Base-by-base conservation (phyloP, 2,329 filamentous ascomycete species). In the Beauveria rudraprayagi region DNA sequence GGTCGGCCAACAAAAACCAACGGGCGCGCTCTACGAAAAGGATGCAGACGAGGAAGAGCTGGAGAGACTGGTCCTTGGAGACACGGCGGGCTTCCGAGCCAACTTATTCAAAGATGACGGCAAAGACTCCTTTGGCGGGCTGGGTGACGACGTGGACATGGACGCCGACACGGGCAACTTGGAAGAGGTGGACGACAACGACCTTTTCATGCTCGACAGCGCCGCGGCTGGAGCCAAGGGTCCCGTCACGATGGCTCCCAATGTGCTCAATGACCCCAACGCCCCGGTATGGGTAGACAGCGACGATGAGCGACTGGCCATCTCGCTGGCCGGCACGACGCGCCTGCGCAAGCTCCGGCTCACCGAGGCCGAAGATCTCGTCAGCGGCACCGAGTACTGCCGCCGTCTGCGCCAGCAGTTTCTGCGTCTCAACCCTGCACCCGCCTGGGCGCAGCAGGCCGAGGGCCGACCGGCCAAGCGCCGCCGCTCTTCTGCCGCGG, bases 281-380 rank as follows among this genome's bases (percentile, higher is more conserved):
- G 77, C 78, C 22, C 81, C 87, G 3, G 90, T 86, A 1, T 99
- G 94, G 94, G 86, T 92, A 67, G 94, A 99, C 72, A 97, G 92
- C 73, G 94, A 99, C 68, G 94, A 99, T 70, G 94, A 97, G 70
- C 84, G 90, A 59, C 78, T 97, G 64, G 84, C 86, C 7, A 82
- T 99, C 54, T 97, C 93, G 16, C 81, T 99, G 44, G 89, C 91
- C 3, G 83, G 85, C 28, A 86, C 88, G 50, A 83, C 86, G 53
- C 83, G 90, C 65, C 73, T 97, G 70, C 85, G 92, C 66, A 97
- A 97, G 74, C 79, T 99, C 64, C 84, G 94, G 63, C 79, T 86
- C 56, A 87, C 85, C 2, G 91, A 93, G 70, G 84, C 83, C 1
- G 94, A 99, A 69, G 94, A 99, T 72, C 72, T 96, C 11, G 84